Conservation (phyloP, 2,329 filamentous ascomycete genomes). For the Ophiostoma tasmaniense region DNA sequence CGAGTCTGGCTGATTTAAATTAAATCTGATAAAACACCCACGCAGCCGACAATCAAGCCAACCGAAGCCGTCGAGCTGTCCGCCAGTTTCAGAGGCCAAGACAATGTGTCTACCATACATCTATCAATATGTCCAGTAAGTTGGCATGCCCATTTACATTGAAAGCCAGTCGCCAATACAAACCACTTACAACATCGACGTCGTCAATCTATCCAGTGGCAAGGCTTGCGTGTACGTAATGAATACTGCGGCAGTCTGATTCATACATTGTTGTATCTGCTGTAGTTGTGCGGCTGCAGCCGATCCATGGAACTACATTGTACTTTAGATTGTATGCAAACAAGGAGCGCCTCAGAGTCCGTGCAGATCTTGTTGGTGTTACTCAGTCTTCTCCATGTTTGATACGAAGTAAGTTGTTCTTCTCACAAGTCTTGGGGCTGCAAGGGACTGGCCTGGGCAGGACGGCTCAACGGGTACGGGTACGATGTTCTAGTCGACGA, state of each 20-base stretch:
- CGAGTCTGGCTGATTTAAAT: neutral
- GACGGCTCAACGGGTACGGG: neutral
- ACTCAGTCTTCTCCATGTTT: neutral
- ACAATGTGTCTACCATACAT: too few species aligned
- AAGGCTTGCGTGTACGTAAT: conserved; percentile 16
- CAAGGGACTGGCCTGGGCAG: neutral
- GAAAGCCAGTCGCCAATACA: too few species aligned
- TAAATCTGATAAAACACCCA: neutral
- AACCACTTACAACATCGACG: neutral
- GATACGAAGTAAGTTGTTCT: neutral
- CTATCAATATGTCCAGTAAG: neutral
- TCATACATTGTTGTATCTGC: neutral
- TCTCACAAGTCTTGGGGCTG: neutral
- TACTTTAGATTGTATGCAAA: too few species aligned
- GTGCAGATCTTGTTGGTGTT: neutral
- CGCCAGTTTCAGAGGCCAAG: too few species aligned
- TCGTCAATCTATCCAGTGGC: conserved; percentile 18
- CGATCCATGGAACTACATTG: neutral
- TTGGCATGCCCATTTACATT: too few species aligned
- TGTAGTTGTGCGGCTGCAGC: neutral
- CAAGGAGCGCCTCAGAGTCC: neutral
- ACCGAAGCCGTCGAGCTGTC: neutral
- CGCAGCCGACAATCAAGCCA: neutral
- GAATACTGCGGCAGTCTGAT: conserved; percentile 12
- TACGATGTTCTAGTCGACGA: neutral